phyloP scores from a whole-genome alignment of 2,329 filamentous ascomycete species.

The Phyllosticta citriasiana region DNA sequence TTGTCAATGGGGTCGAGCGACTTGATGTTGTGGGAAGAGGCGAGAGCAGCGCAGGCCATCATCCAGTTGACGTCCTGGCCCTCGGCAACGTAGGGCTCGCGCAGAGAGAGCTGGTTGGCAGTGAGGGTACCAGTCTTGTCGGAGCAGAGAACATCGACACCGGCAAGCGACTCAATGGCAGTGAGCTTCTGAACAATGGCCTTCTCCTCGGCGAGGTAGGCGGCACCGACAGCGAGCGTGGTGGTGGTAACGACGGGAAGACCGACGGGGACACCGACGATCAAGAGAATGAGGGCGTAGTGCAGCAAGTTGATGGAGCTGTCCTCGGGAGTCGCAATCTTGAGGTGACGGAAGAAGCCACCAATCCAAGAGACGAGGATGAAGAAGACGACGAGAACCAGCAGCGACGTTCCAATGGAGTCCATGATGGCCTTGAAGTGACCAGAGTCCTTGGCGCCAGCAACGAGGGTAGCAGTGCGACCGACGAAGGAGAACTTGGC shows the following conservation, averaged over 20 bases:
- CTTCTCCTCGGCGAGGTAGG: conserved; percentile 67
- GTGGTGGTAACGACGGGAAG: conserved; percentile 71
- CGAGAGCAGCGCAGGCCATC: conserved; percentile 70
- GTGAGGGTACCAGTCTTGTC: conserved; percentile 74
- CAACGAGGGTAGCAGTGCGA: conserved; percentile 62
- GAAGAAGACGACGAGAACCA: conserved; percentile 69
- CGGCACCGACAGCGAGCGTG: conserved; percentile 65
- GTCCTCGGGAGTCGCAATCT: conserved; percentile 48
- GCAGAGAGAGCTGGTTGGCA: conserved; percentile 65
- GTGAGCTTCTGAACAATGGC: conserved; percentile 73
- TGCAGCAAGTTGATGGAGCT: conserved; percentile 55
- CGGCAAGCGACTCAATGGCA: conserved; percentile 63
- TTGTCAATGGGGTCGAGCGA: conserved; percentile 72
- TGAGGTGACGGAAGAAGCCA: conserved; percentile 64
- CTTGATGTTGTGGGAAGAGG: conserved; percentile 70
- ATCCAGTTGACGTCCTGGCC: conserved; percentile 75
- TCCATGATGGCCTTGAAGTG: conserved; percentile 81
- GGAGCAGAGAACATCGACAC: conserved; percentile 70
- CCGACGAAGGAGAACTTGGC: conserved; percentile 68
- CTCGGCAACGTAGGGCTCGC: conserved; percentile 66
- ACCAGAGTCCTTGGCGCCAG: conserved; percentile 65
- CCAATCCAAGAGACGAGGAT: conserved; percentile 68
- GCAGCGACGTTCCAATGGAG: conserved; percentile 63
- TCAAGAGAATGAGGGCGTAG: conserved; percentile 61
- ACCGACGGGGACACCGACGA: conserved; percentile 72